Conservation (phyloP, 768 basidiomycete species). For the Tubosaeta brunneosetosa region DNA sequence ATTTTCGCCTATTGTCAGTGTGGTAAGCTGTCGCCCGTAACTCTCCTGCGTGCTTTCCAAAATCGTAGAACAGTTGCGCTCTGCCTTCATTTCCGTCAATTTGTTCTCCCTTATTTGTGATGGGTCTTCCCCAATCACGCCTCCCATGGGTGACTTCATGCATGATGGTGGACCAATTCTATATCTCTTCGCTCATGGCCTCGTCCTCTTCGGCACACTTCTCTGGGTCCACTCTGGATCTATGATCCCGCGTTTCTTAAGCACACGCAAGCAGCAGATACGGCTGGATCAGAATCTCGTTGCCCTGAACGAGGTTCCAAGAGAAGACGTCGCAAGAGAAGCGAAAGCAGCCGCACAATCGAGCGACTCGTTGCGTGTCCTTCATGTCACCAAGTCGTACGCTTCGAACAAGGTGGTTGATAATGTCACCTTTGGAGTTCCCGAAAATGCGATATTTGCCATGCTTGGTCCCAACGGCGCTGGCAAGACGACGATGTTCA, state of each 20-base stretch:
- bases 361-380: slow-evolving; percentile 56
- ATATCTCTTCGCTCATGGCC: slow-evolving; percentile 60
- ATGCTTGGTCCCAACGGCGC: slow-evolving; percentile 80
- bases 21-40: too few species aligned
- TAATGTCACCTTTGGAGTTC: slow-evolving; percentile 65
- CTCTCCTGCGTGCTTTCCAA: background rate
- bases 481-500: slow-evolving; percentile 79
- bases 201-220: background rate
- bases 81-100: slow-evolving; percentile 74
- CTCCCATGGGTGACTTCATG: slow-evolving; percentile 49
- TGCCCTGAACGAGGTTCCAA: slow-evolving; percentile 13
- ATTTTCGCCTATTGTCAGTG: too few species aligned
- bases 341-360: slow-evolving; percentile 44
- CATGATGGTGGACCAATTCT: slow-evolving; percentile 71
- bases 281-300: slow-evolving; percentile 11
- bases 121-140: slow-evolving; percentile 43
- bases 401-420: slow-evolving; percentile 58
- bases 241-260: background rate
- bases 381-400: slow-evolving; percentile 61
- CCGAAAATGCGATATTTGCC: slow-evolving; percentile 61
- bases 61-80: slow-evolving; percentile 43
- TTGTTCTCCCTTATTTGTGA: slow-evolving; percentile 71
- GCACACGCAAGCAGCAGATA: background rate
- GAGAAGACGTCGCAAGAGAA: slow-evolving; percentile 54
- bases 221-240: background rate